phyloP scores from a whole-genome alignment of 345 rosid species.

The Anacardium occidentale region DNA sequence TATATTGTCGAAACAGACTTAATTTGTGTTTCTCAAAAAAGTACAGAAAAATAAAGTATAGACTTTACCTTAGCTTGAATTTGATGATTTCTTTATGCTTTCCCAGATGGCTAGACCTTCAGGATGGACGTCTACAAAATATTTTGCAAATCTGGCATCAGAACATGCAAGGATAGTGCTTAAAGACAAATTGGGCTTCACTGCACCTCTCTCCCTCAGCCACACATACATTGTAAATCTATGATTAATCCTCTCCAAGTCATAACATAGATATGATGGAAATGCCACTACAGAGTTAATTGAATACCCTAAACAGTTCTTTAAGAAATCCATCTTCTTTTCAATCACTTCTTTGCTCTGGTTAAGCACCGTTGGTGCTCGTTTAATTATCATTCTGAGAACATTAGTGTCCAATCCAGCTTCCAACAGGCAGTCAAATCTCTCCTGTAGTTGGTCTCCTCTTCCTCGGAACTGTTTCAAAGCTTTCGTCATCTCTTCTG shows the following conservation, averaged over 20 bases:
- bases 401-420: constrained; percentile 62
- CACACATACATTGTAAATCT: constrained; percentile 61
- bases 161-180: constrained; percentile 75
- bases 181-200: constrained; percentile 50
- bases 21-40: background rate
- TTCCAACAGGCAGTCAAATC: constrained; percentile 69
- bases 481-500: constrained; percentile 77
- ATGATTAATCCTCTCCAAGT: constrained; percentile 51
- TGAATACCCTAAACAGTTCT: constrained; percentile 52
- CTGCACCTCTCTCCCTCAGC: constrained; percentile 51
- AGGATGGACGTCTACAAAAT: constrained; percentile 72
- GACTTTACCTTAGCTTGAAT: constrained; percentile 25
- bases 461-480: constrained; percentile 70
- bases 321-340: constrained; percentile 63
- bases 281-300: constrained; percentile 49
- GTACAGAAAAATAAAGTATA: background rate
- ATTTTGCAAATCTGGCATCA: constrained; percentile 59
- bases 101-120: constrained; percentile 76
- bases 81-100: constrained; percentile 46
- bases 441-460: constrained; percentile 85
- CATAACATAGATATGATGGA: constrained; percentile 70
- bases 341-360: constrained; percentile 60
- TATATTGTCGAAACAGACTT: background rate
- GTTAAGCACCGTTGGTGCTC: constrained; percentile 70
- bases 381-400: constrained; percentile 52